Percentiles rank a stretch among this genome's conserved stretches.
These are phyloP conservation scores for Tulasnella sp. DNA, from an alignment of 768 basidiomycete species.

Conservation along the genomic window DNA sequence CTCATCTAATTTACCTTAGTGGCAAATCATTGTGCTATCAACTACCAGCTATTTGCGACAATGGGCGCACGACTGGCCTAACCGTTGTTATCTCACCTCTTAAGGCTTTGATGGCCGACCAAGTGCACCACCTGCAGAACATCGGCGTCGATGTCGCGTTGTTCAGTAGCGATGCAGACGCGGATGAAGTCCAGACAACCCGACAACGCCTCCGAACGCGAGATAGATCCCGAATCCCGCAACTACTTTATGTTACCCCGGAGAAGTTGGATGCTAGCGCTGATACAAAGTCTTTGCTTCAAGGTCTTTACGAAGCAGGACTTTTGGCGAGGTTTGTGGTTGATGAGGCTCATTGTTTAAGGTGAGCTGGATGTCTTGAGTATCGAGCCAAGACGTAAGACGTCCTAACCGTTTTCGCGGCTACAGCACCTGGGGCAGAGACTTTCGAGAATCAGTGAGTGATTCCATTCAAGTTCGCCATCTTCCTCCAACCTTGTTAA, in stretches of 20 bases:
- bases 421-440: constrained; percentile 80
- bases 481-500: background rate
- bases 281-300: constrained; percentile 52
- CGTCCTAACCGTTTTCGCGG: constrained; percentile 39
- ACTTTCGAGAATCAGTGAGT: constrained; percentile 79
- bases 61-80: constrained; percentile 69
- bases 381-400: background rate
- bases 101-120: constrained; percentile 83
- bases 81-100: constrained; percentile 90
- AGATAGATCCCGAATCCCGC: constrained; percentile 45
- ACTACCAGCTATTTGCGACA: constrained; percentile 75
- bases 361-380: background rate
- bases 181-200: constrained; percentile 38
- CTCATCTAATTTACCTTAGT: constrained; percentile 27
- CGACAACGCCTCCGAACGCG: constrained; percentile 44
- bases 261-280: constrained; percentile 73
- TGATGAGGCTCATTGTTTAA: constrained; percentile 85
- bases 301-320: constrained; percentile 51
- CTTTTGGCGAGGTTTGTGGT: constrained; percentile 84
- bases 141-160: constrained; percentile 67
- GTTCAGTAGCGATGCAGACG: constrained; percentile 56
- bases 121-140: constrained; percentile 61
- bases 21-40: constrained; percentile 48
- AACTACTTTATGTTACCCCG: constrained; percentile 83
- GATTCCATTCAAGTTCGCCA: background rate